These are phyloP conservation scores for Leishmania martiniquensis DNA, from an alignment of 208 protist genomes.

Conservation along the genomic window DNA sequence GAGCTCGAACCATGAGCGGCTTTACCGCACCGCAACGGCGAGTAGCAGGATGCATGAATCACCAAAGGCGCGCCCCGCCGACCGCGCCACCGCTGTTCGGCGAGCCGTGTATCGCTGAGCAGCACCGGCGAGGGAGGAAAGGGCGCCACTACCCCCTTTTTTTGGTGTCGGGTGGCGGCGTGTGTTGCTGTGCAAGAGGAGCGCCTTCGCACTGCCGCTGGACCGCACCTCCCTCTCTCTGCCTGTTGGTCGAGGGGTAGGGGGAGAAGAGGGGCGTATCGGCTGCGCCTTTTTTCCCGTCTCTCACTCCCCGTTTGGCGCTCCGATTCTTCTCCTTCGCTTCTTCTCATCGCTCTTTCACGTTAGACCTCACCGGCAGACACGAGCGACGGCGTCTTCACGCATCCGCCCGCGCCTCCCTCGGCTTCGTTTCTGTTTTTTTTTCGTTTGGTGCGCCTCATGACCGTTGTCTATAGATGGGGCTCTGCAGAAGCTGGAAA, in stretches of 20 bases:
- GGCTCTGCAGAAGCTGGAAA: background rate
- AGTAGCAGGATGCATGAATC: slow-evolving; percentile 54
- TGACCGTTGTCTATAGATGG: too few species aligned
- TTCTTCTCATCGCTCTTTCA: too few species aligned
- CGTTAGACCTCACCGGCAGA: background rate
- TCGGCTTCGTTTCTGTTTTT: too few species aligned
- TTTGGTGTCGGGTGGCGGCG: background rate
- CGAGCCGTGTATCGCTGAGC: slow-evolving; percentile 62
- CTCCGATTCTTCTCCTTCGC: too few species aligned
- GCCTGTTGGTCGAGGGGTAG: too few species aligned
- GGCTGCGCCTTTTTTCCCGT: background rate
- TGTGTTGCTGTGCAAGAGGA: background rate
- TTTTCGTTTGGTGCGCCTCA: slow-evolving; percentile 4
- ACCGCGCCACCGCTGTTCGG: slow-evolving; percentile 15
- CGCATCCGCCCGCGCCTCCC: too few species aligned
- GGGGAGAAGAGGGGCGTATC: too few species aligned
- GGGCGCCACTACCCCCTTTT: background rate
- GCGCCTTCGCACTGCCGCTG: background rate
- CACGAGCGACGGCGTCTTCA: background rate
- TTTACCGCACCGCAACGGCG: slow-evolving; percentile 72
- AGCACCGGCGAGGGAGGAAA: background rate
- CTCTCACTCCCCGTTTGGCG: background rate
- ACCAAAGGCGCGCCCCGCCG: slow-evolving; percentile 12
- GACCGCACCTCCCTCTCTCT: background rate
- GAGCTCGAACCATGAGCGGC: slow-evolving; percentile 47